These are phyloP conservation scores for Rhynchosporium secalis DNA, from an alignment of 2,329 filamentous ascomycete species.

Conservation along the genomic window DNA sequence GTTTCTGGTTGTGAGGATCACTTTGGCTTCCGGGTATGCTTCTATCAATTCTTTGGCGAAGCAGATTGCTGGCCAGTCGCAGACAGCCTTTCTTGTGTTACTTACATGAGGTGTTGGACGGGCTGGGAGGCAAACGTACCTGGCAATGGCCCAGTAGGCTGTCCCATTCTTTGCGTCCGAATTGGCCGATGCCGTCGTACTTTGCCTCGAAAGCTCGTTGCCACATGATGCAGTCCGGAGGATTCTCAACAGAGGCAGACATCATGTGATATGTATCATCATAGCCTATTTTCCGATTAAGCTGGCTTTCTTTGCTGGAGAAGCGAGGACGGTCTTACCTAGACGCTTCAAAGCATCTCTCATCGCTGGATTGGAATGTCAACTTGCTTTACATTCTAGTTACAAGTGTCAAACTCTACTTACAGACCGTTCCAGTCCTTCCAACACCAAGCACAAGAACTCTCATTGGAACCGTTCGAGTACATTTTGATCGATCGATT, in stretches of 20 bases:
- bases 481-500: conserved; percentile 66
- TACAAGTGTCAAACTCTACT: conserved; percentile 41
- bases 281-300: conserved; percentile 42
- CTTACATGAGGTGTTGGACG: background rate
- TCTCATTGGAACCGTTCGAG: conserved; percentile 69
- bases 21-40: conserved; percentile 73
- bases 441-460: conserved; percentile 70
- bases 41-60: conserved; percentile 71
- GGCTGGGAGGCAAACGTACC: conserved; percentile 35
- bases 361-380: conserved; percentile 49
- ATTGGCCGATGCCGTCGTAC: conserved; percentile 57
- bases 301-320: background rate
- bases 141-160: conserved; percentile 65
- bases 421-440: conserved; percentile 70
- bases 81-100: conserved; percentile 47
- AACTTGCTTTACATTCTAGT: background rate
- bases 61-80: conserved; percentile 66
- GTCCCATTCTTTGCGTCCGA: conserved; percentile 68
- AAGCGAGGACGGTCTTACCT: conserved; percentile 51
- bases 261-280: conserved; percentile 74
- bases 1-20: conserved; percentile 66
- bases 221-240: conserved; percentile 68
- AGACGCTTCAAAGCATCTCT: conserved; percentile 64
- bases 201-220: conserved; percentile 66
- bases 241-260: conserved; percentile 68